A percentile compares a stretch with the other conserved stretches of the same genome.
phyloP scores from a whole-genome alignment of 2,329 filamentous ascomycete species.

The Venturia asperata region DNA sequence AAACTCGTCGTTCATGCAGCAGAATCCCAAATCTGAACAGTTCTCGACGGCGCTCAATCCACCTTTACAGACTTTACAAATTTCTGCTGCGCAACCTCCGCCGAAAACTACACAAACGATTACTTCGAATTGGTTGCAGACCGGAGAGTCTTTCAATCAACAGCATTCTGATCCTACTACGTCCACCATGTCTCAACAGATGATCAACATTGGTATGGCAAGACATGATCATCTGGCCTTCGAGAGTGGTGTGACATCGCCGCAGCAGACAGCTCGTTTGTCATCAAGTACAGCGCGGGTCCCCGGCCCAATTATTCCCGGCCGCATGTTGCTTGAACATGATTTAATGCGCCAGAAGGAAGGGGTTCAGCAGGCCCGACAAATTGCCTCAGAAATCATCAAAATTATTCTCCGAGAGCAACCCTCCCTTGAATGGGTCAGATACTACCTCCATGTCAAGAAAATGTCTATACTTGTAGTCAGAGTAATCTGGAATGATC shows the following conservation, averaged over 20 bases:
- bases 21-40: background rate
- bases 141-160: background rate
- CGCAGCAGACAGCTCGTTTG: background rate
- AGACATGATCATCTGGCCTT: background rate
- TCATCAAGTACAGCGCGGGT: background rate
- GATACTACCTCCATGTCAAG: background rate
- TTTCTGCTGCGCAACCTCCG: background rate
- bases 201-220: background rate
- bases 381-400: background rate
- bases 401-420: background rate
- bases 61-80: background rate
- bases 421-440: background rate
- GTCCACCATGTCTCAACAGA: background rate
- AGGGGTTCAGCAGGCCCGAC: background rate
- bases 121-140: background rate
- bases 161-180: background rate
- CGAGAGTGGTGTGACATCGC: background rate
- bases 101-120: background rate
- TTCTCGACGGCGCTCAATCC: background rate
- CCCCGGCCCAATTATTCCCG: background rate
- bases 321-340: background rate
- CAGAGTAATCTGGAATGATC: background rate
- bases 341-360: background rate
- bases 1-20: background rate
- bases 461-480: background rate